Evolutionary conservation across 1,139 yeast species (phyloP).

Genomic region (Waltiozyma sp.): DNA sequence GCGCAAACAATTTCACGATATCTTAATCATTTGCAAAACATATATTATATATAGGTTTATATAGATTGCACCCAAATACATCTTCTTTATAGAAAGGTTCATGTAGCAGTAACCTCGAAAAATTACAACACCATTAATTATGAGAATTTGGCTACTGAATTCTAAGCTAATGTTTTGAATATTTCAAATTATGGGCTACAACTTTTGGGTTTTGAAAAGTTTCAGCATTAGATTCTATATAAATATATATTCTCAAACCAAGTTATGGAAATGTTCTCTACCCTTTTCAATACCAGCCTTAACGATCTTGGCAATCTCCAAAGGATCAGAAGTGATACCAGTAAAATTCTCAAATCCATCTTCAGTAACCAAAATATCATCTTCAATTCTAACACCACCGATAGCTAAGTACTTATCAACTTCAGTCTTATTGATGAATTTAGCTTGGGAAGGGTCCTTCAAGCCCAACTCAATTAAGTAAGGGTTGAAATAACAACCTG

Average conservation of each 20-base stretch:
- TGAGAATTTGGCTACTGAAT: too few relatives aligned
- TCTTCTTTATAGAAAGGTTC: too few relatives aligned
- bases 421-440: conserved; percentile 53
- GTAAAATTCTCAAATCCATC: conserved; percentile 76
- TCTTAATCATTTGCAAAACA: too few relatives aligned
- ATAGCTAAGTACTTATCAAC: conserved; percentile 73
- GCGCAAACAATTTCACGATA: too few relatives aligned
- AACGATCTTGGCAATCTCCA: conserved; percentile 68
- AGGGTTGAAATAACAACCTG: conserved; percentile 87
- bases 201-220: too few relatives aligned
- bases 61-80: too few relatives aligned
- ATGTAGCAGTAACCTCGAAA: too few relatives aligned
- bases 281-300: conserved; percentile 59
- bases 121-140: too few relatives aligned
- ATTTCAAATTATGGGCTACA: too few relatives aligned
- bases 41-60: too few relatives aligned
- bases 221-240: too few relatives aligned
- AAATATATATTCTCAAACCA: conserved; percentile 6
- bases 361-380: conserved; percentile 71
- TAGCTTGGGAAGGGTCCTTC: conserved; percentile 42
- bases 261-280: conserved; percentile 45
- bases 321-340: conserved; percentile 72
- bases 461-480: conserved; percentile 60
- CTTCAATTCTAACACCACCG: conserved; percentile 96
- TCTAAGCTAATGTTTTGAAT: too few relatives aligned